A percentile compares a stretch with the other conserved stretches of the same genome.
Evolutionary conservation across 768 basidiomycete genomes (phyloP).

Genomic region (Grammothele lineata): DNA sequence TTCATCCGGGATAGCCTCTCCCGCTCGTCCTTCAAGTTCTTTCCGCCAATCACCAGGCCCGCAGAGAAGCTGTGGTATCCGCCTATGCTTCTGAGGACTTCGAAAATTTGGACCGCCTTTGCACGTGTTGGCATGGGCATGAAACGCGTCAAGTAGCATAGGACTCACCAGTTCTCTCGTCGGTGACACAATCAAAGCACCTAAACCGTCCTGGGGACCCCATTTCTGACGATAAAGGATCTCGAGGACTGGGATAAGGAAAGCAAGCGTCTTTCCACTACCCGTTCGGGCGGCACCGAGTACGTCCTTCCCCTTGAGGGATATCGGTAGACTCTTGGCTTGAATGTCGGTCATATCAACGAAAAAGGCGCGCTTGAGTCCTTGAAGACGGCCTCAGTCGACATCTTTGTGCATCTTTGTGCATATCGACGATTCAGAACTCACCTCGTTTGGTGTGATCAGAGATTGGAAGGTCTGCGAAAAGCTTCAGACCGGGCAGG

Average conservation of each 20-base stretch:
- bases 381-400: too few species aligned
- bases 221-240: conserved; percentile 60
- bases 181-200: conserved; percentile 90
- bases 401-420: too few species aligned
- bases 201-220: conserved; percentile 72
- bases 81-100: conserved; percentile 90
- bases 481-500: conserved; percentile 48
- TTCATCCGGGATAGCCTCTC: conserved; percentile 92
- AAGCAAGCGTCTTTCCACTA: conserved; percentile 72
- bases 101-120: conserved; percentile 97
- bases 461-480: conserved; percentile 77
- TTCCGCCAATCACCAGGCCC: conserved; percentile 93
- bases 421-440: neutral
- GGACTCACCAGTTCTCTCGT: conserved; percentile 82
- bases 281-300: conserved; percentile 69
- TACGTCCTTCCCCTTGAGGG: conserved; percentile 61
- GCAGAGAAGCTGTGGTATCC: conserved; percentile 90
- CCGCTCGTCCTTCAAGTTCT: conserved; percentile 88
- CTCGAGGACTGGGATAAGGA: conserved; percentile 65
- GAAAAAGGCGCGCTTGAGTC: conserved; percentile 84
- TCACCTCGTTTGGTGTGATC: conserved; percentile 69
- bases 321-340: conserved; percentile 51
- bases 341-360: conserved; percentile 84
- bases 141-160: too few species aligned
- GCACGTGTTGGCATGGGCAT: neutral